These are phyloP conservation scores for Zymoseptoria ardabiliae DNA, from an alignment of 2,329 filamentous ascomycete species.

Conservation along the genomic window DNA sequence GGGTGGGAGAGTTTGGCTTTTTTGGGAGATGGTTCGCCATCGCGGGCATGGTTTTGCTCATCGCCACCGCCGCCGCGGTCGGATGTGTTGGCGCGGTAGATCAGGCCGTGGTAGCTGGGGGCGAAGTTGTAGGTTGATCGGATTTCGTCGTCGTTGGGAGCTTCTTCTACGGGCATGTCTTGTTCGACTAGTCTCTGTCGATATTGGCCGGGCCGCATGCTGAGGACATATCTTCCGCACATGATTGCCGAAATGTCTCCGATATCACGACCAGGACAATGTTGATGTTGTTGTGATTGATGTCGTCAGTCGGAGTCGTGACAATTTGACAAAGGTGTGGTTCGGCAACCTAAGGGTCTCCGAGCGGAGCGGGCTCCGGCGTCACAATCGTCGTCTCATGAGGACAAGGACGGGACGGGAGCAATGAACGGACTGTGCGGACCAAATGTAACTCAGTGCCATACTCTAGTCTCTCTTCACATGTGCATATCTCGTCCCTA, in stretches of 20 bases:
- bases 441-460: no score
- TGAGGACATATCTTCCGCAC: slow-evolving; percentile 61
- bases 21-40: slow-evolving; percentile 21
- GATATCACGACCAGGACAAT: background rate
- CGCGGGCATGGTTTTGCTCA: slow-evolving; percentile 16
- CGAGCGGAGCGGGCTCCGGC: background rate
- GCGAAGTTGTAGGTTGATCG: slow-evolving; percentile 88
- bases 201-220: slow-evolving; percentile 61
- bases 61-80: slow-evolving; percentile 13
- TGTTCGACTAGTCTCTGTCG: slow-evolving; percentile 65
- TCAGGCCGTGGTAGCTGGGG: slow-evolving; percentile 74
- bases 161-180: slow-evolving; percentile 58
- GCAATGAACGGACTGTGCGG: background rate
- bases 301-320: background rate
- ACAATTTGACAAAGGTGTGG: background rate
- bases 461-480: background rate
- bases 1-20: slow-evolving; percentile 18
- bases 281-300: background rate
- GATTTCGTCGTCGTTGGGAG: slow-evolving; percentile 55
- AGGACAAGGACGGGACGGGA: background rate
- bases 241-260: slow-evolving; percentile 34
- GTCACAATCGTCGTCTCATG: background rate
- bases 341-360: background rate
- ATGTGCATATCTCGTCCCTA: background rate
- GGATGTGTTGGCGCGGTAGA: slow-evolving; percentile 70